Conservation (phyloP, 257 asterid species). For the Buddleja alternifolia region DNA sequence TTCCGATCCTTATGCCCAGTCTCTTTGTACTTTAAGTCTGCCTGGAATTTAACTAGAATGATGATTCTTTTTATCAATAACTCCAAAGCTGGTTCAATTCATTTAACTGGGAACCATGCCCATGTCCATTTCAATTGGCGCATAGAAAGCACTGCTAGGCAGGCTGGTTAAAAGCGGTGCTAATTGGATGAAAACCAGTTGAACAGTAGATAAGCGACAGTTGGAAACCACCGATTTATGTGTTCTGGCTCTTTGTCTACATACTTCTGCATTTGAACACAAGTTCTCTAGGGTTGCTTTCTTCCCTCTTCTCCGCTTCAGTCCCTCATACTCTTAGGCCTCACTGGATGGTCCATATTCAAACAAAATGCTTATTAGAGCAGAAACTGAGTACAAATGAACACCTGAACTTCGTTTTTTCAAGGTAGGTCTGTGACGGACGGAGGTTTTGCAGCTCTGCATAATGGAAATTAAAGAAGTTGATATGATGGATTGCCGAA, state of each 20-base stretch:
- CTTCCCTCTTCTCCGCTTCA: not conserved
- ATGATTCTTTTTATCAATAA: not conserved
- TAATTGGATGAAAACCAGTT: not conserved
- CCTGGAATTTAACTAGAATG: slow-evolving; percentile 3
- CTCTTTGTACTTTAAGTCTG: not conserved
- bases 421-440: not conserved
- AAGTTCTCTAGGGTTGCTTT: not conserved
- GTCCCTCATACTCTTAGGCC: not conserved
- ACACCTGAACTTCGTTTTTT: not conserved
- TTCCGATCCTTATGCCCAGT: not conserved
- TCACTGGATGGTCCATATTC: not conserved
- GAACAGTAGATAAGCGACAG: not conserved
- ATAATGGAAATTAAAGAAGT: not conserved
- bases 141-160: not conserved
- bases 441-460: not conserved
- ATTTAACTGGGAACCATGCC: not conserved
- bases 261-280: not conserved
- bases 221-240: not conserved
- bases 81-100: not conserved
- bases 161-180: not conserved
- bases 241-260: not conserved
- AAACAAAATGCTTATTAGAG: not conserved
- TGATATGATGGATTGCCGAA: not conserved
- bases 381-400: not conserved
- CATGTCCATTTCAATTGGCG: not conserved